Evolutionary conservation across 495 filamentous ascomycete species (phyloP).

Genomic region (Aspergillus diversus): DNA sequence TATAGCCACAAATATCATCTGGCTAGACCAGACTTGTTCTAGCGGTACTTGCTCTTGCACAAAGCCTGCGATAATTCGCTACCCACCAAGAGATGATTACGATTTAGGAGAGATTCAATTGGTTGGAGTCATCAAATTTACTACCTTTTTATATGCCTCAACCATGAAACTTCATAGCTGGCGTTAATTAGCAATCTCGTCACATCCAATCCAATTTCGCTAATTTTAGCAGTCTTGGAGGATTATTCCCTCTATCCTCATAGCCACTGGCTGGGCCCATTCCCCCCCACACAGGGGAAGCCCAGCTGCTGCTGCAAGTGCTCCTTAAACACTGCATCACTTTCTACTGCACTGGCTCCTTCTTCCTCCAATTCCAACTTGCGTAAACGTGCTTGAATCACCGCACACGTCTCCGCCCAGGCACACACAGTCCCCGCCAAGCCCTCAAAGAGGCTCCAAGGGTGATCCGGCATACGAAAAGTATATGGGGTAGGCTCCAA

Average conservation of each 20-base stretch:
- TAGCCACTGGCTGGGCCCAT: conserved; percentile 9
- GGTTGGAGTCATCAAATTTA: too few relatives aligned
- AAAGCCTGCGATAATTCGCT: too few relatives aligned
- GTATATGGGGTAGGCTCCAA: conserved; percentile 24
- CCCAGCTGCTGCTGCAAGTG: conserved; percentile 6
- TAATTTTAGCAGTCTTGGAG: too few relatives aligned
- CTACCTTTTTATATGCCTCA: too few relatives aligned
- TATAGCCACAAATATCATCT: too few relatives aligned
- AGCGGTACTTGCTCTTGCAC: too few relatives aligned
- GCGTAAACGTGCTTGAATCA: conserved; percentile 39
- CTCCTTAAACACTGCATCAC: conserved; percentile 5
- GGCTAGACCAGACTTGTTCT: too few relatives aligned
- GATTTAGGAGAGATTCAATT: too few relatives aligned
- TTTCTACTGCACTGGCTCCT: not conserved
- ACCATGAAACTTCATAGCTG: too few relatives aligned
- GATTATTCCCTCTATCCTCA: not conserved
- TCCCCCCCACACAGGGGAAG: conserved; percentile 14
- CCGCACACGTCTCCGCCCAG: conserved; percentile 49
- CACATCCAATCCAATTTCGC: too few relatives aligned
- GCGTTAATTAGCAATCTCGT: too few relatives aligned
- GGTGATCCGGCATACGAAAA: conserved; percentile 50
- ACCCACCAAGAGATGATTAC: too few relatives aligned
- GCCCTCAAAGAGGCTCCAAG: conserved; percentile 49
- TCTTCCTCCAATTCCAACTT: conserved; percentile 36
- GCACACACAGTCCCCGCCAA: conserved; percentile 51